Evolutionary conservation across 495 filamentous ascomycete genomes (phyloP).

Genomic region (Annulohypoxylon maeteangense): DNA sequence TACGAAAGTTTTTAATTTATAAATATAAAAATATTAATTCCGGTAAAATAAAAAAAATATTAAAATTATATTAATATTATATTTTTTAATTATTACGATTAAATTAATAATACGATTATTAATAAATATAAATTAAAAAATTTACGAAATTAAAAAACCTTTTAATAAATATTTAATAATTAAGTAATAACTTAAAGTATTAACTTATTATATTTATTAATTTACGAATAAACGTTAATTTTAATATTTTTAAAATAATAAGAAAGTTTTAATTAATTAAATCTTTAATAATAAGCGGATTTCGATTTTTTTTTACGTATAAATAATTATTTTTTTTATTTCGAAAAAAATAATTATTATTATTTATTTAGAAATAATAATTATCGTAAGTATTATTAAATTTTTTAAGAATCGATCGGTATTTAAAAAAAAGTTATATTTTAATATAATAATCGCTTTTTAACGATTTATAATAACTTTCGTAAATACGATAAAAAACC

Average conservation of each 20-base stretch:
- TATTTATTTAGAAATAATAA: no score
- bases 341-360: no score
- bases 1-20: no score
- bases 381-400: no score
- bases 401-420: no score
- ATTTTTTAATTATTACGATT: no score
- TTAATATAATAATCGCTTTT: no score
- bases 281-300: neutral
- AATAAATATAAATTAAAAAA: neutral
- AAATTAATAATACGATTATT: neutral
- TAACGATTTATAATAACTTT: no score
- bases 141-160: neutral
- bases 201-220: neutral
- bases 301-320: neutral
- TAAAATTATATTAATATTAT: no score
- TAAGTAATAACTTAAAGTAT: neutral
- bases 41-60: neutral
- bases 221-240: neutral
- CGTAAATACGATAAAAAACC: no score
- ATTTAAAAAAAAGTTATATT: no score
- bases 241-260: neutral
- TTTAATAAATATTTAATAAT: neutral
- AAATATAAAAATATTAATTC: neutral
- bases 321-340: no score
- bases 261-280: neutral